phyloP scores from a whole-genome alignment of 345 rosid species.

The Salix dunnii region DNA sequence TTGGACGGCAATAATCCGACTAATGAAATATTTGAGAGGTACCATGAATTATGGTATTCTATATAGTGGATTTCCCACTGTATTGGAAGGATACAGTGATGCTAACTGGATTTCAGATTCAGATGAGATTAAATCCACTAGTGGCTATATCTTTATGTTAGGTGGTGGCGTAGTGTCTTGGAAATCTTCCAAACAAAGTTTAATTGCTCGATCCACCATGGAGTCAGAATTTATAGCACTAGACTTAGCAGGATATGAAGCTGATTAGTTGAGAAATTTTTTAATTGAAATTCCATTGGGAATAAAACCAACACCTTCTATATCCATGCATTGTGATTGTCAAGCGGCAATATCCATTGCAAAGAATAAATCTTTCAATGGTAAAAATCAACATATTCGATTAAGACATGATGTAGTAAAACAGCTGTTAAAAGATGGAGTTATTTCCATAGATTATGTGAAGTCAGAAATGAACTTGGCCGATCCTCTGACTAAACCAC shows the following conservation, averaged over 20 bases:
- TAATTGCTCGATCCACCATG: background rate
- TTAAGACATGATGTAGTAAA: no score
- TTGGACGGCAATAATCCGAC: background rate
- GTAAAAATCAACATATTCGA: no score
- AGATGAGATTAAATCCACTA: background rate
- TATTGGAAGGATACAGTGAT: background rate
- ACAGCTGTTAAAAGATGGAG: no score
- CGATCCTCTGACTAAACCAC: no score
- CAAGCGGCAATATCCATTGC: no score
- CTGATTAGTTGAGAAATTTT: background rate
- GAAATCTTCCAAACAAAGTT: background rate
- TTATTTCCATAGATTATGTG: no score
- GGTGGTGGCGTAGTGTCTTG: background rate
- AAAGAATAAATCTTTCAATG: no score
- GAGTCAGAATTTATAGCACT: background rate
- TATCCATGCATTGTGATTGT: no score
- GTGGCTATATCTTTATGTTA: background rate
- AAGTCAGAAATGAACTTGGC: no score
- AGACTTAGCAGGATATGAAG: background rate
- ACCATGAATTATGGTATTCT: background rate
- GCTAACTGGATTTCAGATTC: background rate
- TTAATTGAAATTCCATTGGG: background rate
- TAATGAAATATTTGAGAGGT: background rate
- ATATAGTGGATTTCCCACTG: background rate
- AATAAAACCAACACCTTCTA: no score